Conservation (phyloP, 1,139 yeast species). For the Diutina neorugosa region DNA sequence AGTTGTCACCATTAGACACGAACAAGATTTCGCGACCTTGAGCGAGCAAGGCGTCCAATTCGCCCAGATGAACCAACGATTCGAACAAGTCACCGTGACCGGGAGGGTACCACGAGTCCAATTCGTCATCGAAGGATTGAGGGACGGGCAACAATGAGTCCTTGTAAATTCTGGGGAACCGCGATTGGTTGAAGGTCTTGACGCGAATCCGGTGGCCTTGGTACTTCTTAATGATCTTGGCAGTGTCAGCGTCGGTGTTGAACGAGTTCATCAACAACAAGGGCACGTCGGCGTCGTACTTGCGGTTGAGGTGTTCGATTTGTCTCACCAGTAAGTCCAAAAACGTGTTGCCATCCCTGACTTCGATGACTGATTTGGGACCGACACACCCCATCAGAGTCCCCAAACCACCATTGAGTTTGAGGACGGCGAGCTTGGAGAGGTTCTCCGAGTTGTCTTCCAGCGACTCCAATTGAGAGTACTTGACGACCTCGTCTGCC, state of each 20-base stretch:
- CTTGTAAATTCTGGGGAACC: conserved; percentile 90
- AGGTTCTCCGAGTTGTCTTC: conserved; percentile 34
- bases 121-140: conserved; percentile 54
- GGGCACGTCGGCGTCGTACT: conserved; percentile 87
- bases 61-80: conserved; percentile 79
- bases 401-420: conserved; percentile 96
- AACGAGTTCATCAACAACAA: conserved; percentile 95
- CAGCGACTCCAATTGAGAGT: conserved; percentile 33
- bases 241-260: conserved; percentile 95
- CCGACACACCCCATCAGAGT: conserved; percentile 99
- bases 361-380: conserved; percentile 96
- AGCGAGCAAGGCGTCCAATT: conserved; percentile 76
- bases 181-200: conserved; percentile 92
- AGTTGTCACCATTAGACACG: conserved; percentile 95
- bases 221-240: conserved; percentile 88
- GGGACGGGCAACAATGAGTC: conserved; percentile 96
- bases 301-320: conserved; percentile 89
- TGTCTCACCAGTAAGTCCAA: conserved; percentile 92
- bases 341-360: conserved; percentile 95
- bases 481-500: conserved; percentile 80
- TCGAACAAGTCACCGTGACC: conserved; percentile 98
- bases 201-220: conserved; percentile 94
- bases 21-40: conserved; percentile 93
- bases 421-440: conserved; percentile 83
- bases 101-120: conserved; percentile 95